These are phyloP conservation scores for Alternaria burnsii DNA, from an alignment of 2,329 filamentous ascomycete species.

Conservation along the genomic window DNA sequence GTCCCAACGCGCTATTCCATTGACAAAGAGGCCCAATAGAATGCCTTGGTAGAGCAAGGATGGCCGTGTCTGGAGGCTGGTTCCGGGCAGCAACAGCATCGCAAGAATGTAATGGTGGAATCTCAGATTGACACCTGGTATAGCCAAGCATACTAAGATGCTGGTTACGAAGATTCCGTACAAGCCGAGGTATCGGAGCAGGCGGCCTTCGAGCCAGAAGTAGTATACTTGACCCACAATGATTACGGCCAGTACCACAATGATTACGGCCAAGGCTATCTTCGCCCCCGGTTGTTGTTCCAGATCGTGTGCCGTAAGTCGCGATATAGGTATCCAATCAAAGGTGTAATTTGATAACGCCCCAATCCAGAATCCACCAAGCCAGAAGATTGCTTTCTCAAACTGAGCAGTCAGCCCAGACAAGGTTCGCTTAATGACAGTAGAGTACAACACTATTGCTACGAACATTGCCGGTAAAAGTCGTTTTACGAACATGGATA, in stretches of 20 bases:
- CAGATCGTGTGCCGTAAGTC: conserved; percentile 87
- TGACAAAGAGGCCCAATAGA: conserved; percentile 48
- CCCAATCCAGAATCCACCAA: conserved; percentile 89
- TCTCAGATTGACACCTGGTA: conserved; percentile 81
- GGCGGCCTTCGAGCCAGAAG: conserved; percentile 83
- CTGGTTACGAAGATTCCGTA: conserved; percentile 73
- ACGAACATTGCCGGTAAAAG: conserved; percentile 87
- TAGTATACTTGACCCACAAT: conserved; percentile 80
- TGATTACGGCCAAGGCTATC: conserved; percentile 77
- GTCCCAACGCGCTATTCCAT: conserved; percentile 49
- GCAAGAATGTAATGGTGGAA: conserved; percentile 74
- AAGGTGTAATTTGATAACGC: conserved; percentile 94
- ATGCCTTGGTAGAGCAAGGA: conserved; percentile 49
- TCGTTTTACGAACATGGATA: conserved; percentile 72
- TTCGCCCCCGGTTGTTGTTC: conserved; percentile 88
- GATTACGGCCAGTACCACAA: conserved; percentile 73
- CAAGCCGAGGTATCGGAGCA: conserved; percentile 78
- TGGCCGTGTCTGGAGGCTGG: conserved; percentile 46
- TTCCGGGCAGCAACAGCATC: conserved; percentile 47
- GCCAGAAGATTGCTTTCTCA: conserved; percentile 88
- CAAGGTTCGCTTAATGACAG: conserved; percentile 78
- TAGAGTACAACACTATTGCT: conserved; percentile 83
- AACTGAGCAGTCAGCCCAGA: conserved; percentile 77
- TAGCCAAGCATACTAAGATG: conserved; percentile 72
- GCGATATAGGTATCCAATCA: conserved; percentile 88